Evolutionary conservation across 2,329 filamentous ascomycete genomes (phyloP), one percentile per base, ranked within the genome.

Genomic region (Coniochaeta sp.): DNA sequence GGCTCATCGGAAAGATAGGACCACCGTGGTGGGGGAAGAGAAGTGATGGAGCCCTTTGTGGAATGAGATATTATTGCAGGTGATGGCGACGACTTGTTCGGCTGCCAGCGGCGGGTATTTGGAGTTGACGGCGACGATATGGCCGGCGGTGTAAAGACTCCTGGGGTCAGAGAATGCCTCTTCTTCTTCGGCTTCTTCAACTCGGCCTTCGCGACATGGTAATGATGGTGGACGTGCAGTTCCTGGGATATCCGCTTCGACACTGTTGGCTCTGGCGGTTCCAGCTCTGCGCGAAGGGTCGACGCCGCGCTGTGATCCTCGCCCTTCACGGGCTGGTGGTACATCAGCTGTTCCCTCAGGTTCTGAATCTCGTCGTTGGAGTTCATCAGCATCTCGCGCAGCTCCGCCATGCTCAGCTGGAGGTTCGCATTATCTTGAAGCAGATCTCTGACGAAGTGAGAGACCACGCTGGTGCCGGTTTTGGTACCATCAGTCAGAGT

Each of bases 291-390:
- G 53, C 83, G 78, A 49, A 96, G 70, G 1, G 81, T 86, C 3
- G 76, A 73, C 1, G 72, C 68, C 6, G 67, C 63, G 53, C 64
- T 70, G 16, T n/a, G n/a, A n/a, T 12, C 38, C 3, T 73, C 67
- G 6, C 58, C 60, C 8, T 77, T 69, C 3, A 87, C 61, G 7
- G 89, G 89, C 60, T 94, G 89, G 63, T 96, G 90, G 46, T 83
- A 79, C 55, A 86, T 68, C 24, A 97, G 74, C 65, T 96, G 89
- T 55, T 95, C 89, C 24, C 92, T 79, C 18, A 99, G 71, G 40
- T 80, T 81, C 65, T 96, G 90, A 3, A 97, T 94, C 69, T 99
- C 92, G 61, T 96, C 89, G 62, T 97, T 95, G 3, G 92, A 96
- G 64, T 82, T 91, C 61, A 90, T 80, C 20, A 99, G 77, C 83